Percentiles rank a stretch among this genome's conserved stretches.
These are phyloP conservation scores for Boletus vermiculosoides DNA, from an alignment of 768 basidiomycete species.

Conservation along the genomic window DNA sequence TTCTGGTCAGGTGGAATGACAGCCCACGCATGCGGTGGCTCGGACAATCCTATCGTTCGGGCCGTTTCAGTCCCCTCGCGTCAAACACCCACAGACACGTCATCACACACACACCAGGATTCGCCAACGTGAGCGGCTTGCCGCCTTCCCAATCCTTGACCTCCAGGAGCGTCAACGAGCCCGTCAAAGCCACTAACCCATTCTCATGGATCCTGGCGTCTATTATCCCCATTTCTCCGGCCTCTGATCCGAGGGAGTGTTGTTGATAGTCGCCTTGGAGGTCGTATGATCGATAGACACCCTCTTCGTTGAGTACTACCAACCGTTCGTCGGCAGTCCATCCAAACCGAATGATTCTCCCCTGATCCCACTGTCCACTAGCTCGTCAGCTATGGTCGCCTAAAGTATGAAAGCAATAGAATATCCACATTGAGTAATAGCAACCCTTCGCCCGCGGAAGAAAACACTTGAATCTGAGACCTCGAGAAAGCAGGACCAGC, in stretches of 20 bases:
- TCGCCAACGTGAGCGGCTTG: conserved; percentile 68
- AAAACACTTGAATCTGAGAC: conserved; percentile 85
- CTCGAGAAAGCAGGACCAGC: conserved; percentile 58
- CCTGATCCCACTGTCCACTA: conserved; percentile 82
- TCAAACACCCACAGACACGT: conserved; percentile 6
- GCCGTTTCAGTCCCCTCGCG: conserved; percentile 4
- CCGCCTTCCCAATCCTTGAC: conserved; percentile 87
- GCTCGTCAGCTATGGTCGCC: conserved; percentile 12
- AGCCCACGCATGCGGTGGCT: conserved; percentile 82
- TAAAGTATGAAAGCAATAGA: not conserved
- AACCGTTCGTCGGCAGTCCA: conserved; percentile 84
- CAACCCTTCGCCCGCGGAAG: conserved; percentile 75
- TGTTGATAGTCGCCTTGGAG: conserved; percentile 84
- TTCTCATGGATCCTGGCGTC: conserved; percentile 85
- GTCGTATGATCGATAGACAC: conserved; percentile 87
- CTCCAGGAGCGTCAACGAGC: conserved; percentile 73
- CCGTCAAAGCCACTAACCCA: conserved; percentile 84
- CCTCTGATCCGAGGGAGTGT: conserved; percentile 79
- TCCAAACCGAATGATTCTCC: conserved; percentile 76
- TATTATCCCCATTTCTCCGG: conserved; percentile 76
- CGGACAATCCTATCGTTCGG: conserved; percentile 56
- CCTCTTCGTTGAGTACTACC: conserved; percentile 87
- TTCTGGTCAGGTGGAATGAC: conserved; percentile 88
- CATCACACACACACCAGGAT: conserved; percentile 59
- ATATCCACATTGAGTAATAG: conserved; percentile 71